phyloP scores from a whole-genome alignment of 306 rosid species.

The Pyrus communis region DNA sequence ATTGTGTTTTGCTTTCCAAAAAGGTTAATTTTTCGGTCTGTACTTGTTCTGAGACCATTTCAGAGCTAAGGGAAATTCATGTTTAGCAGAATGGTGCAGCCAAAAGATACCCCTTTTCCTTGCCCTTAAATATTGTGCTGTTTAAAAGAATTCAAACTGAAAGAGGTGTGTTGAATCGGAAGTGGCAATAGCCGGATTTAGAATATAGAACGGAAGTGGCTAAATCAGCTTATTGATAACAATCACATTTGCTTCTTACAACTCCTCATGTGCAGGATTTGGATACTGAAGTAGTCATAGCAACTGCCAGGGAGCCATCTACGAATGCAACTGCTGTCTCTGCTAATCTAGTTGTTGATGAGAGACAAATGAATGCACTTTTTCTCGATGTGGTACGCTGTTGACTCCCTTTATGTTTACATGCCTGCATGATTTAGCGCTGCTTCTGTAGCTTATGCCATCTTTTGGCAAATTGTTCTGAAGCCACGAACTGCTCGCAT shows the following conservation, averaged over 20 bases:
- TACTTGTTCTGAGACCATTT: not conserved
- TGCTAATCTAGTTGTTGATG: constrained; percentile 77
- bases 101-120: not conserved
- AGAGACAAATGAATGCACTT: constrained; percentile 98
- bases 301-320: constrained; percentile 50
- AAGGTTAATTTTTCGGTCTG: not conserved
- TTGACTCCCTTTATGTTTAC: not conserved
- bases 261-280: constrained; percentile 55
- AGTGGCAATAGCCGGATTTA: not conserved
- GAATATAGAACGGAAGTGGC: not conserved
- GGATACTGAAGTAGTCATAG: constrained; percentile 87
- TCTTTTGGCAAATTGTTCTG: not conserved
- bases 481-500: not conserved
- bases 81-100: not conserved
- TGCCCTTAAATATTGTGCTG: not conserved
- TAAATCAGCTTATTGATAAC: constrained; percentile 2
- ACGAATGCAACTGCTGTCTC: constrained; percentile 62
- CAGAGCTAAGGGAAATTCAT: not conserved
- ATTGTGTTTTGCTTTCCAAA: not conserved
- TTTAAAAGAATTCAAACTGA: not conserved
- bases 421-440: not conserved
- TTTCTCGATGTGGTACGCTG: constrained; percentile 86
- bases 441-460: not conserved
- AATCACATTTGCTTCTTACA: constrained; percentile 1
- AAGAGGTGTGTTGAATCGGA: not conserved